A percentile compares a stretch with the other conserved stretches of the same genome.
These are phyloP conservation scores for Gossypium schwendimanii DNA, from an alignment of 441 rosid genomes.

Conservation along the genomic window DNA sequence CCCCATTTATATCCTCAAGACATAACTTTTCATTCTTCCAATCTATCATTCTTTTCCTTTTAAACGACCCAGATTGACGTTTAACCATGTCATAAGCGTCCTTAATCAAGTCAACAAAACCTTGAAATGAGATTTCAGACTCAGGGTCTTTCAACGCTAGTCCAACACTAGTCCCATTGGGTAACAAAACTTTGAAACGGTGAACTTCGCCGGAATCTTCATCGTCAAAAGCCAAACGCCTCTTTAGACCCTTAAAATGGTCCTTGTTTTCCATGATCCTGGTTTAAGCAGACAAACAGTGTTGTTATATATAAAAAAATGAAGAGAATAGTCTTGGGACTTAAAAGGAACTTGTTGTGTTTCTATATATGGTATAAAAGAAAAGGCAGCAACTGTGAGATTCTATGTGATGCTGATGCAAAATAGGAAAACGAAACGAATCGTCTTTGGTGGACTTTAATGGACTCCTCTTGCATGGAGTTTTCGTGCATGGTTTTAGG, in stretches of 20 bases:
- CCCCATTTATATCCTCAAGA: constrained; percentile 36
- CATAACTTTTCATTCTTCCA: constrained; percentile 26
- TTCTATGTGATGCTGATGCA: too few relatives aligned
- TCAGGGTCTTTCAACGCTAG: constrained; percentile 24
- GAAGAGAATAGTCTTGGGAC: not conserved
- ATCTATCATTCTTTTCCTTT: constrained; percentile 16
- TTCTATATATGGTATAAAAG: too few relatives aligned
- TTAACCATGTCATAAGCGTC: constrained; percentile 19
- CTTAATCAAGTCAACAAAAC: constrained; percentile 32
- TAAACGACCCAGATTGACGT: constrained; percentile 1
- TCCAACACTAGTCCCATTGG: constrained; percentile 38
- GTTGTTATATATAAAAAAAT: not conserved
- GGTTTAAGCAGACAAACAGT: too few relatives aligned
- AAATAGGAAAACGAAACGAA: too few relatives aligned
- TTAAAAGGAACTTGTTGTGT: too few relatives aligned
- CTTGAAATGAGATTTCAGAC: constrained; percentile 19
- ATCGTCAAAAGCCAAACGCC: not conserved
- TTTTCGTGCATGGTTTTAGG: too few relatives aligned
- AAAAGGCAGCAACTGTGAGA: too few relatives aligned
- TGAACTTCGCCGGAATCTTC: not conserved
- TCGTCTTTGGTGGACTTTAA: too few relatives aligned
- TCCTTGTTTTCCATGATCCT: constrained; percentile 5
- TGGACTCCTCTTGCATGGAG: too few relatives aligned
- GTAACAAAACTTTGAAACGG: constrained; percentile 26
- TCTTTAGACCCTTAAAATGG: constrained; percentile 9